Percentiles rank a stretch among this genome's conserved stretches.
phyloP scores from a whole-genome alignment of 257 asterid species.

The Plectranthus barbatus region DNA sequence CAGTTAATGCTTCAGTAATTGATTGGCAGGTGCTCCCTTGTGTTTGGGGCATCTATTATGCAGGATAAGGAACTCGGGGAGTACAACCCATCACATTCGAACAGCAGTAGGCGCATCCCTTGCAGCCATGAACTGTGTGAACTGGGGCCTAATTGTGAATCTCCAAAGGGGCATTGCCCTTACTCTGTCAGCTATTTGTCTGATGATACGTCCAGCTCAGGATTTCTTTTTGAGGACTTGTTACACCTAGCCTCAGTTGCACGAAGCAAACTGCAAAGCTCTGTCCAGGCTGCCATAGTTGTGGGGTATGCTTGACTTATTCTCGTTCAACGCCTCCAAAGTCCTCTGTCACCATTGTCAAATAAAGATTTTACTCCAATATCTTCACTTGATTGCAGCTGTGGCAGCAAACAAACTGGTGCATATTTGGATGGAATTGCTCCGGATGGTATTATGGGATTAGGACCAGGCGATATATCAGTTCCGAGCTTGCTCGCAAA shows the following conservation, averaged over 20 bases:
- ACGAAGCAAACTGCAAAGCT: slow-evolving; percentile 31
- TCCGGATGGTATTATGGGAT: slow-evolving; percentile 79
- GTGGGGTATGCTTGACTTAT: slow-evolving; percentile 39
- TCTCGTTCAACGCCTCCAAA: not conserved
- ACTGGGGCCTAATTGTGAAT: slow-evolving; percentile 37
- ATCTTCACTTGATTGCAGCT: slow-evolving; percentile 33
- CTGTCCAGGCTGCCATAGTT: slow-evolving; percentile 42
- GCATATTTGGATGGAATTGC: slow-evolving; percentile 63
- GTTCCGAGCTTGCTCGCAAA: slow-evolving; percentile 70
- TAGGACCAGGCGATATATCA: slow-evolving; percentile 76
- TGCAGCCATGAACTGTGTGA: slow-evolving; percentile 67
- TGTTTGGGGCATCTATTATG: slow-evolving; percentile 68
- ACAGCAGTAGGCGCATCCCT: slow-evolving; percentile 51
- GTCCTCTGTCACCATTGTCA: not conserved
- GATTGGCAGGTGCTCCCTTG: slow-evolving; percentile 84
- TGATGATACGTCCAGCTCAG: slow-evolving; percentile 63
- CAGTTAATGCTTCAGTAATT: slow-evolving; percentile 56
- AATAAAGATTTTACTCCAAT: not conserved
- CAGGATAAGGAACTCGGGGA: slow-evolving; percentile 77
- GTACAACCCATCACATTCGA: slow-evolving; percentile 63
- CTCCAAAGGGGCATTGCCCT: slow-evolving; percentile 61
- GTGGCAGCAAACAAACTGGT: slow-evolving; percentile 84
- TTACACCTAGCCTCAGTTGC: slow-evolving; percentile 46
- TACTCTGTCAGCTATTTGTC: slow-evolving; percentile 43
- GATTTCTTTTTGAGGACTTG: slow-evolving; percentile 65